phyloP scores from a whole-genome alignment of 495 filamentous ascomycete species.

The Paragyromitra xinjiangensis region DNA sequence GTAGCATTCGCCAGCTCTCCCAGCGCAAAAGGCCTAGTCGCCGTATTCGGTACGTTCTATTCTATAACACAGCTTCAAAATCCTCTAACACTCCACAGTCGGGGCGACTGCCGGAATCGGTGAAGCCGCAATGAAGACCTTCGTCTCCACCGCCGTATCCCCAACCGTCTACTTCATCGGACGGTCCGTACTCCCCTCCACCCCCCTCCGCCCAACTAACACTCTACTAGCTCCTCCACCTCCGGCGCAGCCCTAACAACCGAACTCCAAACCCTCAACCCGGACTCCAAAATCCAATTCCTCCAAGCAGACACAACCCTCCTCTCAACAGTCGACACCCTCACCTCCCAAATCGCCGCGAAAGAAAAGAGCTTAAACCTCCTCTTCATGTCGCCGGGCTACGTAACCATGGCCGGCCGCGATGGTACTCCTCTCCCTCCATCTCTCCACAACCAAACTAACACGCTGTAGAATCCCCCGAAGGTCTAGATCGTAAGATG shows the following conservation, averaged over 20 bases:
- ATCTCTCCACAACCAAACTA: neutral
- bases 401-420: constrained; percentile 58
- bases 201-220: neutral
- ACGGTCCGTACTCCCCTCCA: constrained; percentile 42
- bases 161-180: constrained; percentile 65
- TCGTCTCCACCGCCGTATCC: constrained; percentile 63
- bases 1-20: constrained; percentile 41
- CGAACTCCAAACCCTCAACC: constrained; percentile 64
- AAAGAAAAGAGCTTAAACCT: constrained; percentile 70
- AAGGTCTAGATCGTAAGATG: constrained; percentile 66
- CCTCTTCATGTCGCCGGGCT: constrained; percentile 67
- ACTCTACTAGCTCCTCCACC: neutral
- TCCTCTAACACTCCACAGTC: constrained; percentile 53
- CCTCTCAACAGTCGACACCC: constrained; percentile 68
- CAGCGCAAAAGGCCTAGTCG: constrained; percentile 40
- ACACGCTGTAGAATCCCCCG: constrained; percentile 61
- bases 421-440: constrained; percentile 4
- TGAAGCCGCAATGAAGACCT: constrained; percentile 66
- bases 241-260: constrained; percentile 59
- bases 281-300: constrained; percentile 65
- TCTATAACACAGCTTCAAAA: neutral
- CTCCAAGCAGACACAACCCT: constrained; percentile 67
- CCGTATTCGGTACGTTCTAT: constrained; percentile 38
- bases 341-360: constrained; percentile 66
- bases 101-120: constrained; percentile 74